Conservation (phyloP, 768 basidiomycete species). For the Pisolithus albus region DNA sequence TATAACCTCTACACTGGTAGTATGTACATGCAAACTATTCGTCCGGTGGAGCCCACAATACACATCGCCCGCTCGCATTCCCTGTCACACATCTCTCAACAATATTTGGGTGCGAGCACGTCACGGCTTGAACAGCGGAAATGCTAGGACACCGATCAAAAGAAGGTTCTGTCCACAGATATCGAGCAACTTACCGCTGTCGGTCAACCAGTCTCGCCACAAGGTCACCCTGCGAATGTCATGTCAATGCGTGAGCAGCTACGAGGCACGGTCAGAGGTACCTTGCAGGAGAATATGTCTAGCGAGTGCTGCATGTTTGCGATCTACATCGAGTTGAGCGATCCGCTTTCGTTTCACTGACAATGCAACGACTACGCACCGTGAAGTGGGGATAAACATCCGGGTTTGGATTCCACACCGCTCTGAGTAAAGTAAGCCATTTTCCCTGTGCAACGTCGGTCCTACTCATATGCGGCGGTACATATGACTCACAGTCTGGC, state of each 20-base stretch:
- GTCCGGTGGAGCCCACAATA: slow-evolving; percentile 61
- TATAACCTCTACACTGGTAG: neutral
- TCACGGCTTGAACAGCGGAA: slow-evolving; percentile 85
- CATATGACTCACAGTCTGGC: slow-evolving; percentile 60
- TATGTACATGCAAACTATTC: slow-evolving; percentile 3
- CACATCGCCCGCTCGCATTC: slow-evolving; percentile 73
- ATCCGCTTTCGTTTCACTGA: neutral
- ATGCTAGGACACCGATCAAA: slow-evolving; percentile 38
- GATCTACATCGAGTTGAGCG: slow-evolving; percentile 36
- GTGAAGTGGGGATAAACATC: slow-evolving; percentile 81
- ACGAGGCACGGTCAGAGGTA: slow-evolving; percentile 16
- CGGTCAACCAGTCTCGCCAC: slow-evolving; percentile 57
- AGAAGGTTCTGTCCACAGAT: neutral
- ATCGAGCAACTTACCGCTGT: slow-evolving; percentile 35
- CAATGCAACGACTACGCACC: slow-evolving; percentile 33
- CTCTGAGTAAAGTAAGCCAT: slow-evolving; percentile 74
- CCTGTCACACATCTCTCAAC: slow-evolving; percentile 72
- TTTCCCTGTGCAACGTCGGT: slow-evolving; percentile 46
- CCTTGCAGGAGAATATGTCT: slow-evolving; percentile 69
- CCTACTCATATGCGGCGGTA: neutral
- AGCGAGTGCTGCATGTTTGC: slow-evolving; percentile 76
- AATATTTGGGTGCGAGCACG: slow-evolving; percentile 72
- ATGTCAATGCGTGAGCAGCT: neutral
- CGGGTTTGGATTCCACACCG: slow-evolving; percentile 74
- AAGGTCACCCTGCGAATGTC: slow-evolving; percentile 51